These are phyloP conservation scores for Hypericum androsaemum DNA, from an alignment of 345 rosid genomes.

Conservation along the genomic window DNA sequence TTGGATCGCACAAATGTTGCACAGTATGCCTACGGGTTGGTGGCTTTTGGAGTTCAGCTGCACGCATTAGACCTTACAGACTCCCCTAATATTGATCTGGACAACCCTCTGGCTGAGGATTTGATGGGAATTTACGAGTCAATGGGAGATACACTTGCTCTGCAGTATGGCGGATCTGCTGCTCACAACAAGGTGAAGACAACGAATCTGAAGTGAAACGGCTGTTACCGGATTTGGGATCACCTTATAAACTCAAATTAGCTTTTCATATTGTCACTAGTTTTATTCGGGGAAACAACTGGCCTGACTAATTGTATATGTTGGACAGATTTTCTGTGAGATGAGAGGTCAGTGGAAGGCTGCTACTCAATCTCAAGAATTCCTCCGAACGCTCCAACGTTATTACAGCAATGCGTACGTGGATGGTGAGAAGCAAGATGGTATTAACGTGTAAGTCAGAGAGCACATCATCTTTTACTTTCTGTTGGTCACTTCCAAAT, in stretches of 20 bases:
- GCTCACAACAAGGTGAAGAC: conserved; percentile 83
- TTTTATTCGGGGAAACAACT: no score
- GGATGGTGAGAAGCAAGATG: conserved; percentile 92
- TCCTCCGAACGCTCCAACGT: conserved; percentile 77
- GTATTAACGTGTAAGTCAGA: conserved; percentile 74
- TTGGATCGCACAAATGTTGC: conserved; percentile 97
- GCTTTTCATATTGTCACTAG: no score
- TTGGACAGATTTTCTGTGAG: conserved; percentile 73
- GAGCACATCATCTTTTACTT: not conserved
- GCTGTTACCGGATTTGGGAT: not conserved
- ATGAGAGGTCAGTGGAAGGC: conserved; percentile 99
- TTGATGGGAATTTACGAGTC: conserved; percentile 72
- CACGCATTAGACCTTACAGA: conserved; percentile 44
- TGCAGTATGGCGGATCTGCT: conserved; percentile 95
- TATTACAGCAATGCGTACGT: conserved; percentile 85
- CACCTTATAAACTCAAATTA: no score
- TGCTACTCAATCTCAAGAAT: conserved; percentile 90
- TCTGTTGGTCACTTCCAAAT: not conserved
- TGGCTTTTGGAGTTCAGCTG: conserved; percentile 76
- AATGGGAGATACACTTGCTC: conserved; percentile 96
- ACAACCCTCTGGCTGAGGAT: conserved; percentile 64
- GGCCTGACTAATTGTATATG: not conserved
- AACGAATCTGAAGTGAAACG: no score
- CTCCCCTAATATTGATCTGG: conserved; percentile 45
- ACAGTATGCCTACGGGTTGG: conserved; percentile 80